Conservation (phyloP, 495 filamentous ascomycete species). For the Hapsidospora chrysogenum region DNA sequence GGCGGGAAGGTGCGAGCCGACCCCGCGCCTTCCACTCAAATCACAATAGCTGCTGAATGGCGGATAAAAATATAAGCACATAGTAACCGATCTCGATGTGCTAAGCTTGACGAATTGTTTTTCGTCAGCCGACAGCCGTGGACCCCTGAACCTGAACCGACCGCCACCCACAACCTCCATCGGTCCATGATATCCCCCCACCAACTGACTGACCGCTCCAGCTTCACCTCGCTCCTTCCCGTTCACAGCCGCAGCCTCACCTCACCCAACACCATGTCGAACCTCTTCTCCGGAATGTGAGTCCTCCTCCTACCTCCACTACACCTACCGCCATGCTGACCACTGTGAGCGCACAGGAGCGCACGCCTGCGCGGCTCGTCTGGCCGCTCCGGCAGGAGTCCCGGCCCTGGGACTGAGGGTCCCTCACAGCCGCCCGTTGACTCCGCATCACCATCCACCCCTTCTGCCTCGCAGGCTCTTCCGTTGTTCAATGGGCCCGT, state of each 20-base stretch:
- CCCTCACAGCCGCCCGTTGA: background rate
- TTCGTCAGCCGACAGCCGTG: no score
- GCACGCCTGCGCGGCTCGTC: slow-evolving; percentile 4
- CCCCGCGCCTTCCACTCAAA: no score
- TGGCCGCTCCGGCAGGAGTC: background rate
- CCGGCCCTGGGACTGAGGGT: slow-evolving; percentile 1
- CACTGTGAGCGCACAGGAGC: background rate
- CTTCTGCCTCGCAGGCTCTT: background rate
- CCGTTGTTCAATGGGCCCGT: slow-evolving; percentile 17
- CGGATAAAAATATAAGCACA: no score
- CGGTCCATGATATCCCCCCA: no score
- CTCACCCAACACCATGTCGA: slow-evolving; percentile 58
- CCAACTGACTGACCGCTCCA: no score
- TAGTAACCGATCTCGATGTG: no score
- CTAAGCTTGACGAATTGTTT: no score
- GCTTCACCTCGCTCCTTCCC: background rate
- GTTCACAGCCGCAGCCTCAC: no score
- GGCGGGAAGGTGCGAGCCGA: no score
- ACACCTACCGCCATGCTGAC: slow-evolving; percentile 3
- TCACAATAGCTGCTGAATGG: no score
- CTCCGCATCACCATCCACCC: background rate
- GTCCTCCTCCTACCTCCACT: slow-evolving; percentile 15
- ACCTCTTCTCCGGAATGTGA: slow-evolving; percentile 68
- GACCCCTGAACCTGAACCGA: no score
- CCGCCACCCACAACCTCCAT: no score